Evolutionary conservation across 352 stramenopile species (phyloP), one percentile per base, ranked within the genome.

Genomic region (Saprolegnia diclina): DNA sequence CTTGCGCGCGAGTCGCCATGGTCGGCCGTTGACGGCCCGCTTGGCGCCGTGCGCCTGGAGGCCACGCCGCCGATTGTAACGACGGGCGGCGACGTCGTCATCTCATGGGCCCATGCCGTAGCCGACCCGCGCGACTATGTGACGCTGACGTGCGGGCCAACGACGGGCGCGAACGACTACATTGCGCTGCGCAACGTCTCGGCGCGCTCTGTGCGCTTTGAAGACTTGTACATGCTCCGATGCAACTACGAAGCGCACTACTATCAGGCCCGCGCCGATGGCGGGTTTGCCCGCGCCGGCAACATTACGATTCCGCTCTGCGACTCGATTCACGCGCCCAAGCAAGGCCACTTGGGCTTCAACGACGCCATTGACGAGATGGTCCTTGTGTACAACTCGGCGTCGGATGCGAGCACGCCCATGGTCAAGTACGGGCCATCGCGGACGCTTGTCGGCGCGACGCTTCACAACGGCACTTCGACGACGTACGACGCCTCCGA

Each of bases 341-440:
- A 92, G 72, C 84, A 92, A 26, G 84, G 84, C 16, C 84, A 92
- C 50, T 56, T 92, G 19, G 85, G 79, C 63, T 68, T 92, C 19
- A 89, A 79, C 1, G 77, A 81, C 14, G 61, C 79, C 14, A 62
- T 74, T 10, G 64, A 77, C 3, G 78, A 82, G 13, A 90, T 92
- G 82, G 77, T 76, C 0, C 61, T 92, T 35, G 77, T 90, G 77
- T 92, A 87, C 63, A 92, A 89, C 46, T 88, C 84, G 13, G 82
- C 77, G 9, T 89, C 81, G 0, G 71, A 75, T 0, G 71, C 76
- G 11, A 82, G 68, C 18, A 83, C 46, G 11, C 63, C 63, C 5
- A 48, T 38, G 14, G 63, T 62, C 26, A 67, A 59, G 32, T 67
- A 61, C 32, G 44, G 62, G 24, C 32, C 18, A 13, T 13, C 50